Conservation (phyloP, 768 basidiomycete species). For the Boletus vinaceobasis region DNA sequence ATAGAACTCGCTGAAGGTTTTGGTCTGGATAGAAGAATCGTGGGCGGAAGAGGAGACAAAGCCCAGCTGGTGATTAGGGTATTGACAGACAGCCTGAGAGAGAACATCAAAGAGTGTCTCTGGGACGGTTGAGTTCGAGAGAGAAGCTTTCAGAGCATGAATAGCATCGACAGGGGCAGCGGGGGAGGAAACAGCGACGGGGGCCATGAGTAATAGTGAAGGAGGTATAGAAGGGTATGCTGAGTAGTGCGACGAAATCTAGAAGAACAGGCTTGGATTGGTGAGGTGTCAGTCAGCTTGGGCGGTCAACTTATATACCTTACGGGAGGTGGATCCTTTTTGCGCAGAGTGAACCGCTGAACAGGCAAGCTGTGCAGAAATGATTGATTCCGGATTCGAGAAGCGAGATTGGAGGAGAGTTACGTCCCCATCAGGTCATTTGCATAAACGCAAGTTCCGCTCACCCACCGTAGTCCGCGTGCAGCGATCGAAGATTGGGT, state of each 20-base stretch:
- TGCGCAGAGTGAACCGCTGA: not conserved
- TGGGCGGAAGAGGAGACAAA: conserved; percentile 27
- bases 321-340: not conserved
- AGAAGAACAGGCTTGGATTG: not conserved
- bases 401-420: not conserved
- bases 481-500: conserved; percentile 9
- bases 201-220: conserved; percentile 10
- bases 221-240: not conserved
- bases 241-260: not conserved
- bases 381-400: not conserved
- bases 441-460: not conserved
- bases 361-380: not conserved
- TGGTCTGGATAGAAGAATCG: conserved; percentile 28
- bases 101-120: conserved; percentile 24
- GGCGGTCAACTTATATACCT: conserved; percentile 21
- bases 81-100: conserved; percentile 17
- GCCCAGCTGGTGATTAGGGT: conserved; percentile 24
- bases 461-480: conserved; percentile 4
- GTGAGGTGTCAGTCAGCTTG: conserved; percentile 1
- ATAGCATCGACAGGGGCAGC: conserved; percentile 6
- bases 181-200: conserved; percentile 10
- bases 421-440: not conserved
- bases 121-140: conserved; percentile 6
- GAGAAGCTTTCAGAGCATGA: conserved; percentile 13
- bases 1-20: conserved; percentile 21